These are phyloP conservation scores for Yamadazyma akitaensis DNA, from an alignment of 805 yeast species.

Conservation along the genomic window DNA sequence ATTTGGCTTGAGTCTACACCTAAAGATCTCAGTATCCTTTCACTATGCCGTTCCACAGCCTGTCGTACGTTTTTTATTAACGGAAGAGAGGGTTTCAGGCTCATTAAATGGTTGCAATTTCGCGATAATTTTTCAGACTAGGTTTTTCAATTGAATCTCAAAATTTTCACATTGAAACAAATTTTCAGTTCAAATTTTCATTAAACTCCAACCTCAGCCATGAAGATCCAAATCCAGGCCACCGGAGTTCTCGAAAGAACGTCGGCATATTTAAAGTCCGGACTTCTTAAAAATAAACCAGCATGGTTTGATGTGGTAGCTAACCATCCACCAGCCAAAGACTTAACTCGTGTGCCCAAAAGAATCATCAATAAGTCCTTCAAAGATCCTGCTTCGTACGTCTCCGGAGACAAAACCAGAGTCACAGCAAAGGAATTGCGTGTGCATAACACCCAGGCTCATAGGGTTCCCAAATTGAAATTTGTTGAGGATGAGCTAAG, in stretches of 20 bases:
- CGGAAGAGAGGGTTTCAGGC: neutral
- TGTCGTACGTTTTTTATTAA: conserved; percentile 1
- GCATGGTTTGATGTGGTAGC: conserved; percentile 88
- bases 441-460: conserved; percentile 39
- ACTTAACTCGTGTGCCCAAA: conserved; percentile 48
- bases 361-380: conserved; percentile 24
- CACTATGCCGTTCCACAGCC: neutral
- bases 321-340: conserved; percentile 72
- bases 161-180: neutral
- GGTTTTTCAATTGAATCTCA: neutral
- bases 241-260: conserved; percentile 76
- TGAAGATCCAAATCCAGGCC: conserved; percentile 68
- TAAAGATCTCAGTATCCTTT: neutral
- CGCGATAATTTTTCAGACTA: conserved; percentile 5
- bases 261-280: conserved; percentile 68
- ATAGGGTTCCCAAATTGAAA: conserved; percentile 50
- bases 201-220: conserved; percentile 19
- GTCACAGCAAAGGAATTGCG: conserved; percentile 31
- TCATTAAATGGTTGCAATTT: conserved; percentile 1
- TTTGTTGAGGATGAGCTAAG: conserved; percentile 81
- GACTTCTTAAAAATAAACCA: conserved; percentile 70
- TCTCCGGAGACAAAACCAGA: conserved; percentile 43
- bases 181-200: conserved; percentile 1
- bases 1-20: neutral
- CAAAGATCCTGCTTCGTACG: conserved; percentile 23